Evolutionary conservation across 192 early-diverging fungal species (phyloP), one percentile per base, ranked within the genome.

Genomic region (Chytriomyces confervae): DNA sequence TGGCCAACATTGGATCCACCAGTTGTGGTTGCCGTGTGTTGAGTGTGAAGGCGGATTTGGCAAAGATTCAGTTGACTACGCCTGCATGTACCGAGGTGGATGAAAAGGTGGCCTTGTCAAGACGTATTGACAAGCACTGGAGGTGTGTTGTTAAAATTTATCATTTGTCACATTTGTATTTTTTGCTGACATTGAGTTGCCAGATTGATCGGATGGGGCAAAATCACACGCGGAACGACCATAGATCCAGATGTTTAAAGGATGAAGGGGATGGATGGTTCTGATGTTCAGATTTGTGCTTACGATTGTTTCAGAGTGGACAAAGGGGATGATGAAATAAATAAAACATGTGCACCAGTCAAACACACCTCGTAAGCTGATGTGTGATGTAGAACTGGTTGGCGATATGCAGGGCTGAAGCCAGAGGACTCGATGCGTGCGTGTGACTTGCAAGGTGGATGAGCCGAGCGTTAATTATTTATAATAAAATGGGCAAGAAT

Each of bases 81-180:
- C 93, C 96, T 13, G 92, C 96, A 43, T 99, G 98, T 86, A 96
- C 97, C 53, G 97, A 99, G 81, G 87, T 93, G 43, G 93, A 92
- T 66, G 97, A 98, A 79, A 98, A 96, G 87, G 94, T 99, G 76
- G 96, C 98, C 3, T 83, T 98, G 51, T 95, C 94, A 68, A 85
- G 98, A 82, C 92, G 96, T 86, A 98, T 98, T 82, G 96, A 97
- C 77, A 94, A 94, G 86, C 94, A 97, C 85, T 99, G 98, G 98
- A 94, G 94, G 92, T 93, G 84, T 75, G 86, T n/a, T n/a, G n/a
- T 78, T 20, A 6, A 9, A 57, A 11, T 47, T 49, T 45, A 10
- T 18, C 18, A 46, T 23, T 67, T 23, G 49, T 36, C 36, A 70
- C 65, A 53, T 81, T 75, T 50, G 48, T 29, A 29, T 48, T 36